Base-by-base conservation (phyloP, 768 basidiomycete genomes). In the Ephemerocybe angulata region DNA sequence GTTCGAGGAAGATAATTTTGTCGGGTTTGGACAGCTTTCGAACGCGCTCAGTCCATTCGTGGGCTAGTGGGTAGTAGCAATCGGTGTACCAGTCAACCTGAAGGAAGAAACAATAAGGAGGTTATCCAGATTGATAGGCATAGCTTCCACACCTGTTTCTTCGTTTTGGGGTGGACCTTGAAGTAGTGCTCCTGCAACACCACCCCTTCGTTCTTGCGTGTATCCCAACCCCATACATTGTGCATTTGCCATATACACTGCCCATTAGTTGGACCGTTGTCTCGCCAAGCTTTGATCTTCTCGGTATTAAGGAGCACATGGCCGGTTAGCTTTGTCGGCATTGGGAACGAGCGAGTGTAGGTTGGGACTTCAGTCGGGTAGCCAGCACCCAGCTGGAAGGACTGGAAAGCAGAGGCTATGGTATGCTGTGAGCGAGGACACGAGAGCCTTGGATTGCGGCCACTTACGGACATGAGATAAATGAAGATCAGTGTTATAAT, bases 401-500 rank as follows among this genome's bases (percentile, higher is more conserved):
- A 93, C 67, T 95, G 82, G 30, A 94, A 80, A 0, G 91, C 84
- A 12, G 90, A 87, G 15, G 93, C 92, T 88, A 56, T n/a, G 43
- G 25, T 7, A 28, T 5, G 24, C 3, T 41, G 33, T 22, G 33
- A 41, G 31, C 3, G 15, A 55, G 47, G 50, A 25, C 55, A 17
- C 33, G 10, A 28, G 4, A 25, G 40, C n/a, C 48, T n/a, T 6
- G 40, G 30, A 31, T 12, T 3, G 24, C 40, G 50, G 13, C 4
- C 41, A 82, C 87, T 76, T 66, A 86, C 90, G 88, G 59, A 88
- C 79, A 60, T 85, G 74, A 3, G 84, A 80, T 33, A 98, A 78
- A 62, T 97, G 95, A 13, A 99, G 82, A 64, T 98, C 94, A 1
- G 93, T 94, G 57, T 93, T 97, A 67, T 97, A 97, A 69, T 98